Evolutionary conservation across 257 asterid species (phyloP).

Genomic region (Solanum medicagineum): DNA sequence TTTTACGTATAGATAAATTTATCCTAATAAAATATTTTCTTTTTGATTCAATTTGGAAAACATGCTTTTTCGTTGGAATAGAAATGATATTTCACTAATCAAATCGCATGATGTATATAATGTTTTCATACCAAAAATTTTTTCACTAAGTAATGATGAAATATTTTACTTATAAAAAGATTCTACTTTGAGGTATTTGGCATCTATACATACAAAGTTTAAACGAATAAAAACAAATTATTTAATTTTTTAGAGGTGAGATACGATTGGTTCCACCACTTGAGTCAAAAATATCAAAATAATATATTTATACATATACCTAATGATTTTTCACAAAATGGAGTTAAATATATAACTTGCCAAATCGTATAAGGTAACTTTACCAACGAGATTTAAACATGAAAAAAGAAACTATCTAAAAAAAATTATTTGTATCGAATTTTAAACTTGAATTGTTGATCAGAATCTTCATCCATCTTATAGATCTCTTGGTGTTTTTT

Average conservation of each 20-base stretch:
- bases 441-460: background rate
- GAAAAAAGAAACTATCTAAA: background rate
- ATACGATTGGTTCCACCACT: background rate
- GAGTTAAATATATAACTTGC: background rate
- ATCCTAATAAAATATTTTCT: too few relatives aligned
- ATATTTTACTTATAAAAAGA: background rate
- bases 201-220: background rate
- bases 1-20: background rate
- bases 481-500: too few relatives aligned
- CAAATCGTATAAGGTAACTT: background rate
- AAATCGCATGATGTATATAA: too few relatives aligned
- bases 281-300: background rate
- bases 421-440: background rate
- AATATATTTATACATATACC: too few relatives aligned
- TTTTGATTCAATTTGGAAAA: too few relatives aligned
- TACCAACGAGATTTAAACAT: background rate
- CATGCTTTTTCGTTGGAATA: too few relatives aligned
- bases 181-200: background rate
- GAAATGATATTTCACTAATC: background rate
- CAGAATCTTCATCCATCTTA: background rate
- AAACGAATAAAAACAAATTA: background rate
- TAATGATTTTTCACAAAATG: background rate
- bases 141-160: background rate
- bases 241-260: background rate
- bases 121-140: background rate